Percentiles rank a stretch among this genome's conserved stretches.
Conservation (phyloP, 371 early-diverging fungal species). For the Lichtheimia ornata region DNA sequence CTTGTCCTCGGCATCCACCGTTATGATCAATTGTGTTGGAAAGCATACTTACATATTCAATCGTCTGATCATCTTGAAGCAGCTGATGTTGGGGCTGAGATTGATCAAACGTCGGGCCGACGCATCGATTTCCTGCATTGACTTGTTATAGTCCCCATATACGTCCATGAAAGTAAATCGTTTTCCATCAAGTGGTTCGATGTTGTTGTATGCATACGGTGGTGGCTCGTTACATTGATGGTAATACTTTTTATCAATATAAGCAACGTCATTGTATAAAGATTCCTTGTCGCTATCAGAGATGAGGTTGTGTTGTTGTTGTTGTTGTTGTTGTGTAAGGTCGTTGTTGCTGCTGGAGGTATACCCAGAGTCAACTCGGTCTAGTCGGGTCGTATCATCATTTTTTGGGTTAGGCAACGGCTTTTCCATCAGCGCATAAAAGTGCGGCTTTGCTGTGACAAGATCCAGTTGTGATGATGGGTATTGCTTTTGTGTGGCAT, state of each 20-base stretch:
- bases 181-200: not conserved
- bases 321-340: not conserved
- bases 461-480: not conserved
- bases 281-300: not conserved
- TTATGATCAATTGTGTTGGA: too few species aligned
- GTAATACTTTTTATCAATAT: conserved; percentile 45
- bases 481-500: not conserved
- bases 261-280: conserved; percentile 33
- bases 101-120: conserved; percentile 14
- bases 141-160: conserved; percentile 2
- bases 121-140: conserved; percentile 22
- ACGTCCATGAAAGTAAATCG: conserved; percentile 15
- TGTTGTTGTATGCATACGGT: not conserved
- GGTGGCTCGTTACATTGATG: not conserved
- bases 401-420: not conserved
- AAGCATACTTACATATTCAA: conserved; percentile 25
- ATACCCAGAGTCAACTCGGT: conserved; percentile 23
- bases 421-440: conserved; percentile 13
- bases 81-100: conserved; percentile 26
- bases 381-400: not conserved
- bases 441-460: conserved; percentile 8
- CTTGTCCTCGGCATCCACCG: too few species aligned
- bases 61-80: conserved; percentile 14
- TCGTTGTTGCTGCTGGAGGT: not conserved
- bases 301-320: too few species aligned